Conservation (phyloP, 371 early-diverging fungal species). For the Mucor lusitanicus region DNA sequence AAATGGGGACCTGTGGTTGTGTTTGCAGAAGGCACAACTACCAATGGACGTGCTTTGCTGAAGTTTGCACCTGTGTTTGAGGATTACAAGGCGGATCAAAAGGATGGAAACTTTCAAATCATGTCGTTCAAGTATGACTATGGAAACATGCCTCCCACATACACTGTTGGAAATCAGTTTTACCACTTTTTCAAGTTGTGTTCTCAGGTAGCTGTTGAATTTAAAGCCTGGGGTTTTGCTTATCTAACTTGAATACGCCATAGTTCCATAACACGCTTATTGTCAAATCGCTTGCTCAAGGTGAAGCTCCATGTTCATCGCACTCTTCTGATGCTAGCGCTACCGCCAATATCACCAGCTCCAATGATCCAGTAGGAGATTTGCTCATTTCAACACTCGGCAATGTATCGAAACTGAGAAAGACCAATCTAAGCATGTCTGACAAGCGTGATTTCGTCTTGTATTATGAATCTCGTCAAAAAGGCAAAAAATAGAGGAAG, state of each 20-base stretch:
- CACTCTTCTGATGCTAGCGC: conserved; percentile 32
- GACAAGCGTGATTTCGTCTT: conserved; percentile 84
- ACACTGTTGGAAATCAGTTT: conserved; percentile 61
- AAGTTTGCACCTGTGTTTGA: conserved; percentile 74
- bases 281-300: conserved; percentile 55
- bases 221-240: too few species aligned
- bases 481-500: conserved; percentile 26
- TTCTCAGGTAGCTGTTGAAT: conserved; percentile 37
- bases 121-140: conserved; percentile 77
- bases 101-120: conserved; percentile 57
- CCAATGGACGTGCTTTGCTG: conserved; percentile 85
- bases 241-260: too few species aligned
- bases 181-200: conserved; percentile 64
- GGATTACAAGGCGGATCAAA: conserved; percentile 51
- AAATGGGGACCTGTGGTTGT: conserved; percentile 73
- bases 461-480: conserved; percentile 62
- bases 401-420: conserved; percentile 71
- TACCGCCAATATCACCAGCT: conserved; percentile 19
- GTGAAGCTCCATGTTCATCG: conserved; percentile 34
- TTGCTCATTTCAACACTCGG: conserved; percentile 62
- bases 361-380: conserved; percentile 61
- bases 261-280: conserved; percentile 59
- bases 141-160: conserved; percentile 67
- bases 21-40: conserved; percentile 90
- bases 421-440: conserved; percentile 66